Base-by-base conservation (phyloP, 768 basidiomycete genomes). In the Russula emetica region DNA sequence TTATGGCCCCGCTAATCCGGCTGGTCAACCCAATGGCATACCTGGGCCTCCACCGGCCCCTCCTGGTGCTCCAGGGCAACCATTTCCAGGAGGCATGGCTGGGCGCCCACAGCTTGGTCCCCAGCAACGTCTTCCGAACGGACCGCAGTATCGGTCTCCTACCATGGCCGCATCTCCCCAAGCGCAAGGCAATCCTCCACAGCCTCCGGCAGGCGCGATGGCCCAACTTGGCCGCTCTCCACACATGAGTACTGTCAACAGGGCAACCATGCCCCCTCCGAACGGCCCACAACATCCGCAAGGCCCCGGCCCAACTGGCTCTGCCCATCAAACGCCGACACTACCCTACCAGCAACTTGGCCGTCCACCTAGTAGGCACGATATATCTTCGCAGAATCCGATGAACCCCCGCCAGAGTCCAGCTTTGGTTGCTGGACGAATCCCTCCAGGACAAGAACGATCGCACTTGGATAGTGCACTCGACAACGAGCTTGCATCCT, bases 81-180 rank as follows among this genome's bases (percentile, higher is more conserved):
- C 64, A 40, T 51, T 67, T 60, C 26, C 68, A 26, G 49, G 47
- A 10, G 47, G 55, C 2, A 57, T 70, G 53, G 74, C 72, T 1
- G 73, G 71, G 8, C 76, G 73, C 61, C 69, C 71, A 28, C 79
- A 76, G 47, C 70, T 71, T 7, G 68, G 65, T 14, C 74, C 73
- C 18, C 81, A 74, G 64, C 81, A 79, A 64, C 81, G 80, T 26
- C 73, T 70, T 3, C 76, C 79, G 22, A 81, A 82, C 16, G 72
- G 66, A 3, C 65, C 75, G 16, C 81, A 82, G 10, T 88, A 84
- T 72, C 84, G 80, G 47, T 87, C 85, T 24, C 87, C 87, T 5
- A 85, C 82, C 2, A 85, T 88, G 74, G 77, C 84, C 2, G 80
- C 82, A 56, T 85, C 85, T 4, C 82, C 84, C 0, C 85, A 85